A percentile compares a stretch with the other conserved stretches of the same genome.
These are phyloP conservation scores for Candida easanensis DNA, from an alignment of 805 yeast species.

Conservation along the genomic window DNA sequence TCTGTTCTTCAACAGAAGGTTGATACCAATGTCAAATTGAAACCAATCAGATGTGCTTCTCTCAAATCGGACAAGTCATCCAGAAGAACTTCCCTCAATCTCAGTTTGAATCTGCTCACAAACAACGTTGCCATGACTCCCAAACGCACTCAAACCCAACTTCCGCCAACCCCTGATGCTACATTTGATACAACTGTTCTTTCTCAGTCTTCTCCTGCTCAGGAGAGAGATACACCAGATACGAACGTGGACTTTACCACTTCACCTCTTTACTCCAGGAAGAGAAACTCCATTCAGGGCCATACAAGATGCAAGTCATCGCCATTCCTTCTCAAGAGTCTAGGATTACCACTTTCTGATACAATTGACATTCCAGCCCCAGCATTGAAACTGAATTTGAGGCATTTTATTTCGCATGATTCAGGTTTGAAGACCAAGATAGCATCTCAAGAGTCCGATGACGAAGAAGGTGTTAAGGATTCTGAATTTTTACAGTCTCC, in stretches of 20 bases:
- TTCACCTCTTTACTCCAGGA: constrained; percentile 1
- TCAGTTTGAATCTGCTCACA: constrained; percentile 9
- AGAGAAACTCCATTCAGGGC: background rate
- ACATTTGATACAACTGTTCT: constrained; percentile 7
- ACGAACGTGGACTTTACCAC: background rate
- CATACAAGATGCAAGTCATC: constrained; percentile 15
- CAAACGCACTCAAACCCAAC: background rate
- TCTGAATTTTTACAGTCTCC: constrained; percentile 16
- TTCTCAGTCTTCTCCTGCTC: background rate
- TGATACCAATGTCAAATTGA: constrained; percentile 10
- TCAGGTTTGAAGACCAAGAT: constrained; percentile 23
- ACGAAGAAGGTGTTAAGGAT: constrained; percentile 13
- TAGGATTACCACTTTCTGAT: constrained; percentile 8
- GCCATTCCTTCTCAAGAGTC: constrained; percentile 4
- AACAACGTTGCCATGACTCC: constrained; percentile 8
- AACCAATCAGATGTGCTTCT: constrained; percentile 22
- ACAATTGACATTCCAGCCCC: background rate
- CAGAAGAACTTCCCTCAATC: constrained; percentile 8
- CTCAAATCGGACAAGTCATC: constrained; percentile 1
- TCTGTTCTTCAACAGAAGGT: constrained; percentile 1
- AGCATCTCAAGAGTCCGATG: constrained; percentile 5
- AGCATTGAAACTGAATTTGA: constrained; percentile 14
- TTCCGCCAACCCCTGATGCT: constrained; percentile 18
- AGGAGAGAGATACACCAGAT: background rate
- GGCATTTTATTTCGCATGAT: constrained; percentile 28